phyloP scores from a whole-genome alignment of 257 asterid genomes.

The Buddleja alternifolia region DNA sequence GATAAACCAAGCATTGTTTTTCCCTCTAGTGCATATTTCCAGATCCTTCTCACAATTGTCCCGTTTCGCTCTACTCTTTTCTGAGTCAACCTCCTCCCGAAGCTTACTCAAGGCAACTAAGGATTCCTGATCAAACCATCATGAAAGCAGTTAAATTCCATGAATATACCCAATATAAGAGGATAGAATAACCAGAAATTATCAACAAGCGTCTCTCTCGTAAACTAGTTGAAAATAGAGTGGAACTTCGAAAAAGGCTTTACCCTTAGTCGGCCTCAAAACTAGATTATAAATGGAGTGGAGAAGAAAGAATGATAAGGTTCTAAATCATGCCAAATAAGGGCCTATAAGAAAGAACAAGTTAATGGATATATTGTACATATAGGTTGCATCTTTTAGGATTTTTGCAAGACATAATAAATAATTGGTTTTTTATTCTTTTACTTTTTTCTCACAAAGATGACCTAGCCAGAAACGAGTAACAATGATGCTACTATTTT shows the following conservation, averaged over 20 bases:
- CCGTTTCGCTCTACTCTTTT: constrained; percentile 58
- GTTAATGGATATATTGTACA: not conserved
- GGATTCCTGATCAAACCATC: constrained; percentile 69
- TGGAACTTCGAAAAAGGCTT: not conserved
- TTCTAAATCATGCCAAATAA: not conserved
- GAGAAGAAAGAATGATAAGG: not conserved
- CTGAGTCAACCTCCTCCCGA: constrained; percentile 84
- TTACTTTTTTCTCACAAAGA: no score
- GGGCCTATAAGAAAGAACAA: not conserved
- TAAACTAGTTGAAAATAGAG: constrained; percentile 2
- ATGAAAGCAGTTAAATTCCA: constrained; percentile 3
- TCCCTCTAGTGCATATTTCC: constrained; percentile 81
- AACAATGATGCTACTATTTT: no score
- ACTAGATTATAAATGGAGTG: not conserved
- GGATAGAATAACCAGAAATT: constrained; percentile 17
- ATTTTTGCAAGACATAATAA: no score
- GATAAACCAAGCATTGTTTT: constrained; percentile 94
- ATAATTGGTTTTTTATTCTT: no score
- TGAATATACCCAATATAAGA: constrained; percentile 13
- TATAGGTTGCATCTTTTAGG: not conserved
- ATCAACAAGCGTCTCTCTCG: constrained; percentile 10
- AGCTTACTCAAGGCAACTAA: constrained; percentile 77
- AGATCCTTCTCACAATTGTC: constrained; percentile 69
- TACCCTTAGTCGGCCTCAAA: not conserved
- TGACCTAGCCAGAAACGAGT: no score